Evolutionary conservation across 768 basidiomycete genomes (phyloP).

Genomic region (Gloeophyllum trabeum): DNA sequence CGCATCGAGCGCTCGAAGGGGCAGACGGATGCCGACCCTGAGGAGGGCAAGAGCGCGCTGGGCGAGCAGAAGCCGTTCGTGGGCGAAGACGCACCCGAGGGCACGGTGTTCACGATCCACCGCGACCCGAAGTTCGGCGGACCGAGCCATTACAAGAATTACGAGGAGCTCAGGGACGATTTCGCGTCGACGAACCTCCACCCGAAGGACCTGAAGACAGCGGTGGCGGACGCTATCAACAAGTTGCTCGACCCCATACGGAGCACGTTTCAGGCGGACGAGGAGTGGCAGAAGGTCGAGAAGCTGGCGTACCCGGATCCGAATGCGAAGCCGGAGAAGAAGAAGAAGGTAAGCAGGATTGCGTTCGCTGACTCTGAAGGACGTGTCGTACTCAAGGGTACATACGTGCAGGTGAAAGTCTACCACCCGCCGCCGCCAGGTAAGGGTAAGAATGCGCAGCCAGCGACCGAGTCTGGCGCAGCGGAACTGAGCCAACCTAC

Average conservation of each 20-base stretch:
- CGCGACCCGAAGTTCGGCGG: constrained; percentile 80
- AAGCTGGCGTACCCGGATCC: constrained; percentile 79
- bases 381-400: neutral
- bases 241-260: constrained; percentile 73
- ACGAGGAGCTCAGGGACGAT: constrained; percentile 55
- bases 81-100: constrained; percentile 59
- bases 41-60: constrained; percentile 32
- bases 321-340: constrained; percentile 47
- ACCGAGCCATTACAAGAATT: constrained; percentile 58
- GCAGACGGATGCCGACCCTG: constrained; percentile 25
- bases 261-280: constrained; percentile 59
- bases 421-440: constrained; percentile 81
- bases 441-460: constrained; percentile 49
- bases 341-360: constrained; percentile 35
- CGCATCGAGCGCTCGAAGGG: constrained; percentile 48
- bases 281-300: constrained; percentile 74
- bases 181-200: constrained; percentile 73
- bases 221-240: constrained; percentile 65
- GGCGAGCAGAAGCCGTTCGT: constrained; percentile 55
- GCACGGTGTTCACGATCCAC: constrained; percentile 70
- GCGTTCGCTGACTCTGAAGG: neutral
- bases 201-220: constrained; percentile 81
- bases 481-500: no score
- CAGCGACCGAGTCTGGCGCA: no score
- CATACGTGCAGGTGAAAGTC: constrained; percentile 50